Conservation (phyloP, 139 green algal species). For the Ettlia oleoabundans region DNA sequence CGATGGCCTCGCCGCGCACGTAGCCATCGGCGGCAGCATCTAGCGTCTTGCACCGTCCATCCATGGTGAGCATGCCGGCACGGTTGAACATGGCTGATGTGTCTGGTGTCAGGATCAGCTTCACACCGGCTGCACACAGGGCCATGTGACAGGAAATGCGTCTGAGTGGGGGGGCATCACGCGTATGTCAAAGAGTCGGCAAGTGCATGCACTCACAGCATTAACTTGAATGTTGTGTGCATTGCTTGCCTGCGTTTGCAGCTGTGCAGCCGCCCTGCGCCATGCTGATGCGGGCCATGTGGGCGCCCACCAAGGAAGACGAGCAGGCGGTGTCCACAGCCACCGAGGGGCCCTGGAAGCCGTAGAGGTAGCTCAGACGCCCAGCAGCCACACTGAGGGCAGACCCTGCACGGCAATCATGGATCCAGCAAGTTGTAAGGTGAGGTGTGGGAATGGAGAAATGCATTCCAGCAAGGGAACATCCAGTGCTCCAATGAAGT, state of each 20-base stretch:
- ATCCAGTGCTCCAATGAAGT: not conserved
- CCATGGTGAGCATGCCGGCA: constrained; percentile 45
- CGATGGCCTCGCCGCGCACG: constrained; percentile 60
- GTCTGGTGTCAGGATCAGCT: constrained; percentile 50
- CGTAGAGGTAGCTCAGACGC: constrained; percentile 82
- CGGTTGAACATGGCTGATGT: constrained; percentile 55
- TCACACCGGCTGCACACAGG: constrained; percentile 42
- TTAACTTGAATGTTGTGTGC: not conserved
- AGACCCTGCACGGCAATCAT: not conserved
- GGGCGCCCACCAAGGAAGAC: constrained; percentile 74
- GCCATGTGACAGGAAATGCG: not conserved
- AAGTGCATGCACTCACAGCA: not conserved
- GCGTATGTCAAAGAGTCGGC: too few relatives aligned
- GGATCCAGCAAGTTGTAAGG: not conserved
- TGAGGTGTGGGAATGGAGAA: too few relatives aligned
- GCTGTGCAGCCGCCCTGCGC: constrained; percentile 13
- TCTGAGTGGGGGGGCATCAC: too few relatives aligned
- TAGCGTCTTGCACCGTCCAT: constrained; percentile 68
- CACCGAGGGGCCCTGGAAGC: constrained; percentile 66
- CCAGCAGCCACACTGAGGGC: constrained; percentile 80
- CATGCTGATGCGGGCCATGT: constrained; percentile 63
- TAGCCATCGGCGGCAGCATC: constrained; percentile 63
- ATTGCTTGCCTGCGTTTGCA: not conserved
- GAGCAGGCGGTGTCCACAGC: constrained; percentile 88
- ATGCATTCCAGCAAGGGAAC: not conserved